These are phyloP conservation scores for Phytopythium cucurbitacearum DNA, from an alignment of 352 stramenopile genomes.

Conservation along the genomic window DNA sequence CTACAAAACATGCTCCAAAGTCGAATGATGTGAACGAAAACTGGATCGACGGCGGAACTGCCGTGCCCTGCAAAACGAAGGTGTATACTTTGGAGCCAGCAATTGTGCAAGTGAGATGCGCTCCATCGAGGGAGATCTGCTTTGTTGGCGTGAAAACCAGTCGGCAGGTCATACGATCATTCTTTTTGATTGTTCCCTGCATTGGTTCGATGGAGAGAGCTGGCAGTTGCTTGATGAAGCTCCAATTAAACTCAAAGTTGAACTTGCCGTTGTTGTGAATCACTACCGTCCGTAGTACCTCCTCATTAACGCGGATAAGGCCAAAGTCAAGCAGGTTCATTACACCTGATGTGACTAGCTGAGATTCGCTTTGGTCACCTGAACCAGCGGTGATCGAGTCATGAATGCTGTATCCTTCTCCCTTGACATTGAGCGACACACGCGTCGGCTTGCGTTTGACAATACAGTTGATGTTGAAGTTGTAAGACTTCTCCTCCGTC, in stretches of 20 bases:
- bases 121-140: slow-evolving; percentile 69
- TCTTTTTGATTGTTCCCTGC: slow-evolving; percentile 86
- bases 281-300: slow-evolving; percentile 49
- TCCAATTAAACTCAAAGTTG: slow-evolving; percentile 94
- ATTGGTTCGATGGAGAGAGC: slow-evolving; percentile 62
- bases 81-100: slow-evolving; percentile 84
- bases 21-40: slow-evolving; percentile 90
- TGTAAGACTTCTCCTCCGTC: slow-evolving; percentile 90
- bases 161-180: slow-evolving; percentile 69
- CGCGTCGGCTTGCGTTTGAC: slow-evolving; percentile 91
- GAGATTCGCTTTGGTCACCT: slow-evolving; percentile 39
- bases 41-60: slow-evolving; percentile 78
- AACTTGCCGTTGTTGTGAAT: slow-evolving; percentile 94
- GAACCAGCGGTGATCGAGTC: slow-evolving; percentile 48
- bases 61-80: slow-evolving; percentile 67
- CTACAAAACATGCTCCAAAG: slow-evolving; percentile 91
- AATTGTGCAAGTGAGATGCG: slow-evolving; percentile 76
- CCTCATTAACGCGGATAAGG: slow-evolving; percentile 81
- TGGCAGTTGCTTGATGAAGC: slow-evolving; percentile 27
- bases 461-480: slow-evolving; percentile 91
- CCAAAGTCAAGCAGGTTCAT: slow-evolving; percentile 85
- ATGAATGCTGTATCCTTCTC: slow-evolving; percentile 92
- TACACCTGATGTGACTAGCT: slow-evolving; percentile 15
- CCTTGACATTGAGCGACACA: slow-evolving; percentile 93
- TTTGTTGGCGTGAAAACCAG: slow-evolving; percentile 76